Evolutionary conservation across 2,329 filamentous ascomycete species (phyloP).

Genomic region (Pestalotiopsis sp.): DNA sequence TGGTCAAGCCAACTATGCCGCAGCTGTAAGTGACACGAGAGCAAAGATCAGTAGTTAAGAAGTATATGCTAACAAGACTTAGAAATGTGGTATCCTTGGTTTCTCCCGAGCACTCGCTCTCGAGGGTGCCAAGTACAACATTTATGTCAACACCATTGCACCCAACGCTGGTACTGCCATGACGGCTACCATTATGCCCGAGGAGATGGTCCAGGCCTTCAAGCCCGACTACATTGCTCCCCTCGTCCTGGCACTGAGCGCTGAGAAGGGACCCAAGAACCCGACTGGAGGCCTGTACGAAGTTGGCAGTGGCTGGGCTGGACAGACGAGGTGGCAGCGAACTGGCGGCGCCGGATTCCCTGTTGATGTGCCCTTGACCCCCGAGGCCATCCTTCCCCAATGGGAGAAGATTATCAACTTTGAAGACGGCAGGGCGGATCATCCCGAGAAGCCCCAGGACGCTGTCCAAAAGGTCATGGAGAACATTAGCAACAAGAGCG

Average conservation of each 20-base stretch:
- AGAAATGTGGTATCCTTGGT: constrained; percentile 92
- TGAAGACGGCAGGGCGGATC: constrained; percentile 82
- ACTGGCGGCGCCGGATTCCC: constrained; percentile 90
- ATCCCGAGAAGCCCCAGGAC: constrained; percentile 79
- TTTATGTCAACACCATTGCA: constrained; percentile 96
- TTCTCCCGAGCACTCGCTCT: constrained; percentile 91
- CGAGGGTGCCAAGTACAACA: constrained; percentile 96
- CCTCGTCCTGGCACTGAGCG: constrained; percentile 80
- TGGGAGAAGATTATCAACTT: constrained; percentile 86
- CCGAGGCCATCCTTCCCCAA: constrained; percentile 77
- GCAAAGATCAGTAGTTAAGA: constrained; percentile 10
- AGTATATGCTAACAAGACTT: constrained; percentile 21
- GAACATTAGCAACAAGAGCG: constrained; percentile 80
- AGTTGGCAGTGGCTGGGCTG: constrained; percentile 92
- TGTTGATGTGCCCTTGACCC: constrained; percentile 78
- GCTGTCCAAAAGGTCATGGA: constrained; percentile 76
- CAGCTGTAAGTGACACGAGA: constrained; percentile 63
- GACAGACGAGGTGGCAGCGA: constrained; percentile 92
- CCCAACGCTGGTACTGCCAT: constrained; percentile 96
- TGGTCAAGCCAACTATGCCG: constrained; percentile 96
- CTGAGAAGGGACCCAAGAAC: constrained; percentile 83
- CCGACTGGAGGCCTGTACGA: constrained; percentile 90
- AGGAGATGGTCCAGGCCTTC: constrained; percentile 98
- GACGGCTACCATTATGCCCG: constrained; percentile 91
- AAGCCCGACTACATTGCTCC: constrained; percentile 99